Percentiles rank a stretch among this genome's conserved stretches.
Evolutionary conservation across 768 basidiomycete genomes (phyloP).

Genomic region (Leccinum rimulosum): DNA sequence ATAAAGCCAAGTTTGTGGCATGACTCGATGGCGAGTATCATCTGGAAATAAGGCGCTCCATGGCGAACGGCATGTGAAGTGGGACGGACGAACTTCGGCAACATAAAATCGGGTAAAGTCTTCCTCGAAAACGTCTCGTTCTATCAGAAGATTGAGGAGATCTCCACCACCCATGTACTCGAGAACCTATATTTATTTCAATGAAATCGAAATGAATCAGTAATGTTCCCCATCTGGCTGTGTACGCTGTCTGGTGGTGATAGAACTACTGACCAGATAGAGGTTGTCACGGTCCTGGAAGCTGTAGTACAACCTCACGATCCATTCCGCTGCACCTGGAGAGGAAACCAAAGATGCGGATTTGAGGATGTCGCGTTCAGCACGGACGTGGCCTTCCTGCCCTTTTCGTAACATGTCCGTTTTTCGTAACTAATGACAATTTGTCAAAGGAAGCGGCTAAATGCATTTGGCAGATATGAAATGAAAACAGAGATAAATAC

Average conservation of each 20-base stretch:
- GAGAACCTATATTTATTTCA: slow-evolving; percentile 58
- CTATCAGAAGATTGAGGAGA: slow-evolving; percentile 92
- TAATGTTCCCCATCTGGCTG: slow-evolving; percentile 27
- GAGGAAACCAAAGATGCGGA: slow-evolving; percentile 81
- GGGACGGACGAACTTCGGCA: slow-evolving; percentile 64
- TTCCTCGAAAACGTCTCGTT: slow-evolving; percentile 88
- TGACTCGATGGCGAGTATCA: slow-evolving; percentile 90
- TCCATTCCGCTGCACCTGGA: slow-evolving; percentile 83
- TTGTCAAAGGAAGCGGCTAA: slow-evolving; percentile 26
- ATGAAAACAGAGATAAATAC: slow-evolving; percentile 40
- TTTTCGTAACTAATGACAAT: slow-evolving; percentile 63
- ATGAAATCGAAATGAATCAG: slow-evolving; percentile 62
- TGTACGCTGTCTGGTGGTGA: slow-evolving; percentile 25
- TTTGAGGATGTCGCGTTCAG: slow-evolving; percentile 91
- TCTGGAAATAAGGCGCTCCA: slow-evolving; percentile 48
- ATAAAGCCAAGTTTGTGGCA: slow-evolving; percentile 96
- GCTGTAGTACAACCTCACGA: slow-evolving; percentile 88
- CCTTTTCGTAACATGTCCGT: slow-evolving; percentile 94
- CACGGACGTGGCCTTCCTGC: slow-evolving; percentile 95
- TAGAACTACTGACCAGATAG: slow-evolving; percentile 72
- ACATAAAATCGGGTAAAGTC: slow-evolving; percentile 91
- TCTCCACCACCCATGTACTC: slow-evolving; percentile 98
- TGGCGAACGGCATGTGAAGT: slow-evolving; percentile 19
- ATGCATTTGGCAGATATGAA: slow-evolving; percentile 26
- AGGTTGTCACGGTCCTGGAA: slow-evolving; percentile 95